Base-by-base conservation (phyloP, 2,329 filamentous ascomycete species). In the Verticillium zaregamsianum region DNA sequence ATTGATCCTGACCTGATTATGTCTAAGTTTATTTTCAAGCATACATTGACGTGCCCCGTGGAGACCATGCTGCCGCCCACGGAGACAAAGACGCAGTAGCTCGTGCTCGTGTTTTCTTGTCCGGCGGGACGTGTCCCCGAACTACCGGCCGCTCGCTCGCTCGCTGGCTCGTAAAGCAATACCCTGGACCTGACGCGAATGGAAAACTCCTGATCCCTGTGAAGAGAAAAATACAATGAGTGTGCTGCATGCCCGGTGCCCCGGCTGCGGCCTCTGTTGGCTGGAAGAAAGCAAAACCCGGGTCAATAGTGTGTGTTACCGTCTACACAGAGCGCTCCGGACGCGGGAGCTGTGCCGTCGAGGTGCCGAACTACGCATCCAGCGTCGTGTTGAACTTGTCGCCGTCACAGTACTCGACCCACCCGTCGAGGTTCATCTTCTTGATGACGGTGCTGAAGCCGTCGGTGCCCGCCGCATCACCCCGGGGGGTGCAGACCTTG, bases 371-470 rank as follows among this genome's bases (percentile, higher is more conserved):
- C n/a, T 23, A 49, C 7, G 20, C 45, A 5, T 49, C 45, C 45
- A 49, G 20, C 5, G 45, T 49, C 3, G 73, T 74, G 8, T 67
- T 63, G 39, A 68, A 74, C 17, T 63, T 71, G 31, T 71, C 68
- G 1, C 73, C 72, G 39, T 76, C 70, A 65, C 87, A 89, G 64
- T 81, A 84, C 71, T 86, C 74, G 3, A 86, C 81, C 85, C 86
- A 90, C 1, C 83, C 83, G 66, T 88, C 83, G 58, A 90, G 73
- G 57, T 84, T 73, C 81, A 88, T 85, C 67, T 83, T 85, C 78
- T 90, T 90, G 63, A 90, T 77, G 32, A 90, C 78, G 6, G 84
- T 90, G 63, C 85, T 89, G 68, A 90, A 90, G 1, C 76, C 75
- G 1, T 76, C 69, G 0, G 79, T 78, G 2, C 77, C 80, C 3